These are phyloP conservation scores for Saitozyma sp. DNA, from an alignment of 768 basidiomycete genomes.

Conservation along the genomic window DNA sequence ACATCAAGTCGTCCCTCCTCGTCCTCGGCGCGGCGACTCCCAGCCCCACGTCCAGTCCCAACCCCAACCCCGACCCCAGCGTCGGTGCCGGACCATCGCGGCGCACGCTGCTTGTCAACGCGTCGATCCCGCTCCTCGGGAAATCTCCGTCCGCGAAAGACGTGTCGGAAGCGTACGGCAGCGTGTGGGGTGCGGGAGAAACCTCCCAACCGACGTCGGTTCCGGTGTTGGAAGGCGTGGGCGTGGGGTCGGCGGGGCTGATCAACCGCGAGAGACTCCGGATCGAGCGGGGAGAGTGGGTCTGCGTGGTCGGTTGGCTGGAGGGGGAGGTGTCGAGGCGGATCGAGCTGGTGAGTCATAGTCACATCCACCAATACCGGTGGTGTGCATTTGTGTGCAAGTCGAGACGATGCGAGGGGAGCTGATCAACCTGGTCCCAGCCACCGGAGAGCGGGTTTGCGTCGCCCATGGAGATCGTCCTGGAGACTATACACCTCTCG, in stretches of 20 bases:
- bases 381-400: too few relatives aligned
- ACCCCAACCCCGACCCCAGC: neutral
- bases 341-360: conserved; percentile 17
- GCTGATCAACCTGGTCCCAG: too few relatives aligned
- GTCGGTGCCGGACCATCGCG: neutral
- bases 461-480: too few relatives aligned
- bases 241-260: neutral
- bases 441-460: too few relatives aligned
- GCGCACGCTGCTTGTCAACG: conserved; percentile 30
- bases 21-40: conserved; percentile 16
- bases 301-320: conserved; percentile 40
- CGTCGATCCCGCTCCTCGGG: conserved; percentile 29
- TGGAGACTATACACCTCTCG: too few relatives aligned
- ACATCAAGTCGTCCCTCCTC: conserved; percentile 21
- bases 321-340: conserved; percentile 23
- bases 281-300: conserved; percentile 33
- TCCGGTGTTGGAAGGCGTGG: neutral
- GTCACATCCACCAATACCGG: too few relatives aligned
- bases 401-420: too few relatives aligned
- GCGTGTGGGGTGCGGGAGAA: too few relatives aligned
- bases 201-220: too few relatives aligned
- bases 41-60: too few relatives aligned
- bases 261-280: conserved; percentile 25
- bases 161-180: conserved; percentile 3
- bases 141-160: conserved; percentile 23